These are phyloP conservation scores for Schwanniomyces etchellsii DNA, from an alignment of 1,139 yeast genomes.

Conservation along the genomic window DNA sequence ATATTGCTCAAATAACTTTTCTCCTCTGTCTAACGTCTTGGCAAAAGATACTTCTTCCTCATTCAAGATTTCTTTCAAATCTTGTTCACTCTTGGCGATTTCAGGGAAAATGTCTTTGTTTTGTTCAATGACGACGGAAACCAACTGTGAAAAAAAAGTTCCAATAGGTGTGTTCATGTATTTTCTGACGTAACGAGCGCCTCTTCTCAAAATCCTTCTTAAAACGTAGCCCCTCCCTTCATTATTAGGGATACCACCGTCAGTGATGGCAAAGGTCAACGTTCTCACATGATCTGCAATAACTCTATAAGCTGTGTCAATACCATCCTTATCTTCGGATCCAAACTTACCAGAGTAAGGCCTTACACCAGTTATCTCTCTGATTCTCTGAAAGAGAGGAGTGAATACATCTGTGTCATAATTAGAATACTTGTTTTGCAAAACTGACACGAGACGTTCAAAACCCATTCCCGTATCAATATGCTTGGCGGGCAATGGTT, in stretches of 20 bases:
- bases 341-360: conserved; percentile 92
- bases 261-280: conserved; percentile 89
- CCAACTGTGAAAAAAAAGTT: conserved; percentile 82
- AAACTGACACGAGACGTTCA: conserved; percentile 90
- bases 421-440: conserved; percentile 86
- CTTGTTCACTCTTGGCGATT: conserved; percentile 61
- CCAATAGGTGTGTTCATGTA: conserved; percentile 96
- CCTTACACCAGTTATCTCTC: conserved; percentile 89
- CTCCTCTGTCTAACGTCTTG: conserved; percentile 96
- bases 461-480: conserved; percentile 99
- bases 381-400: conserved; percentile 79
- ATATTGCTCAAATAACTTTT: conserved; percentile 89
- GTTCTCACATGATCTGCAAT: conserved; percentile 98
- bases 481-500: conserved; percentile 85
- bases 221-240: conserved; percentile 98
- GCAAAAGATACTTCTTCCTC: conserved; percentile 96
- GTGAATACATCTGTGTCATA: conserved; percentile 96
- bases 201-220: conserved; percentile 95
- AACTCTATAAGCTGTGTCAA: conserved; percentile 97
- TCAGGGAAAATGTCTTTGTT: conserved; percentile 90
- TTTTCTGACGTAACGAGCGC: conserved; percentile 94
- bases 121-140: conserved; percentile 89
- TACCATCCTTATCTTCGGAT: conserved; percentile 84
- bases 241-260: conserved; percentile 98
- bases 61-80: conserved; percentile 82